A percentile compares a stretch with the other conserved stretches of the same genome.
Conservation (phyloP, 352 stramenopile genomes). For the Phytophthora quininea region DNA sequence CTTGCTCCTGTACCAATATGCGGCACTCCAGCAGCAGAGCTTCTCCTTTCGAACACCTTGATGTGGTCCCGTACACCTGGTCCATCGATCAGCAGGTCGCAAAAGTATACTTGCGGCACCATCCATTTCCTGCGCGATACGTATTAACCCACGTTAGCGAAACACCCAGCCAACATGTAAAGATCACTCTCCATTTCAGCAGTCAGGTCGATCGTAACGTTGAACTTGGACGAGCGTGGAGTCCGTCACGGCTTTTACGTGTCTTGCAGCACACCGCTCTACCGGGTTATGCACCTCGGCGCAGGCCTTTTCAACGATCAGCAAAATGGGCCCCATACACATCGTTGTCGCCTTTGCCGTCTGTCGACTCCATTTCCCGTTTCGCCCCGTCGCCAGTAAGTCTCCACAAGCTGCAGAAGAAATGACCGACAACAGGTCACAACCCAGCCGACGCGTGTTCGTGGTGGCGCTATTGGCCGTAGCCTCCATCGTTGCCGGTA, state of each 20-base stretch:
- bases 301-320: conserved; percentile 1
- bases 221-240: not conserved
- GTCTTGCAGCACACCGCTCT: no score
- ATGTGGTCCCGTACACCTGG: no score
- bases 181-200: no score
- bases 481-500: not conserved
- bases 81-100: no score
- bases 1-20: no score
- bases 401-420: not conserved
- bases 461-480: not conserved
- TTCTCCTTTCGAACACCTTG: no score
- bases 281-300: no score
- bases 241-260: no score
- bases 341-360: not conserved
- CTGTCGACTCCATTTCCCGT: not conserved
- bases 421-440: not conserved
- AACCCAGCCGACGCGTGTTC: not conserved
- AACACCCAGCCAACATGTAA: no score
- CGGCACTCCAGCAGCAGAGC: no score
- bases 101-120: no score
- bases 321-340: not conserved
- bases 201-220: not conserved
- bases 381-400: not conserved
- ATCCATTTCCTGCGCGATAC: not conserved
- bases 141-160: not conserved